Evolutionary conservation across 2,329 filamentous ascomycete genomes (phyloP), one percentile per base, ranked within the genome.

Genomic region (Diaporthe ampelina): DNA sequence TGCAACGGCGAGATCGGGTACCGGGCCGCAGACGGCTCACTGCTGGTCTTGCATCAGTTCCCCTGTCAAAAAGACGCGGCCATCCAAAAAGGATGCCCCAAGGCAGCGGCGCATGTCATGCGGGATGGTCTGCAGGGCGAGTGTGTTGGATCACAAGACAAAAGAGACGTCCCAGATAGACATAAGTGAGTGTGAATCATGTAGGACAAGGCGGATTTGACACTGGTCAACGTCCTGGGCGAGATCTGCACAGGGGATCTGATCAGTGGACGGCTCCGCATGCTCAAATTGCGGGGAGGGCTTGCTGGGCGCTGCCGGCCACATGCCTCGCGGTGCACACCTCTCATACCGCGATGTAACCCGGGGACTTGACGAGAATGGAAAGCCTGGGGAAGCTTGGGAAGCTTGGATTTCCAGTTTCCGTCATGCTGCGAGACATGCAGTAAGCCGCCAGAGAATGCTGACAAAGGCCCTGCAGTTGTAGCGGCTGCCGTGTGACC

Each of bases 181-280:
- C 32, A 68, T 3, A 54, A 24, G 45, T 54, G 32, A 68, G n/a
- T 37, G 21, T 19, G 17, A 7, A 0, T 35, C n/a, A 19, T 1
- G 63, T 67, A 52, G 45, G 63, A 67, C 45, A 37, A 37, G 21
- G n/a, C 63, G 3, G 48, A 24, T 54, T 29, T 54, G 45, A 68
- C 48, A 35, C 32, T 35, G 29, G 48, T 21, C 63, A 68, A 54
- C 32, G 26, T 13, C 48, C 24, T 29, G 26, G 48, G 9, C 32
- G 32, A 54, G 63, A 68, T 54, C 63, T 68, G 45, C 63, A 50
- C 63, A 68, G 63, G 63, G 57, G 40, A 19, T n/a, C 29, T 72
- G 70, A 72, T 72, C 70, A 72, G 57, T 72, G 48, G 70, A 63
- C 32, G 70, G 70, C 40, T 61, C 70, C 70, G 70, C 70, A 72